phyloP scores from a whole-genome alignment of 371 early-diverging fungal genomes.

The Coemansia sp. region DNA sequence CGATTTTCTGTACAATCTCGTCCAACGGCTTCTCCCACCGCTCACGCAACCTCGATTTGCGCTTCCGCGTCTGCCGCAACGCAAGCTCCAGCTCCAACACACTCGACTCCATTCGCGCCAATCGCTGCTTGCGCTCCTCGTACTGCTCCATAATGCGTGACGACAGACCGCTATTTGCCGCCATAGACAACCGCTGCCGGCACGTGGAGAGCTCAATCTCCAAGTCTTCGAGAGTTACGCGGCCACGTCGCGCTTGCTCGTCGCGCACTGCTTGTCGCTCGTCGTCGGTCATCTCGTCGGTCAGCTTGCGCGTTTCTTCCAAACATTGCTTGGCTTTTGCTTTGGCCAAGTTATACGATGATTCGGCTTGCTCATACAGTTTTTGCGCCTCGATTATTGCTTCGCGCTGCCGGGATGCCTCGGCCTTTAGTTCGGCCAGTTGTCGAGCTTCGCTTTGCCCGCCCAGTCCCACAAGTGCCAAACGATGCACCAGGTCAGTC shows the following conservation, averaged over 20 bases:
- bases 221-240: slow-evolving; percentile 27
- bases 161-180: slow-evolving; percentile 39
- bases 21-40: slow-evolving; percentile 71
- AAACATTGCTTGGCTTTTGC: slow-evolving; percentile 19
- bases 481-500: slow-evolving; percentile 1
- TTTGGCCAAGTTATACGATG: slow-evolving; percentile 20
- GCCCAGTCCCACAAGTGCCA: slow-evolving; percentile 8
- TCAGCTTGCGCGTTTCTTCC: slow-evolving; percentile 37
- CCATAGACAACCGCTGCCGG: slow-evolving; percentile 45
- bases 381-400: slow-evolving; percentile 16
- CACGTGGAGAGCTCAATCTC: slow-evolving; percentile 55
- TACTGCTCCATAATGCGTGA: slow-evolving; percentile 60
- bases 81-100: slow-evolving; percentile 11
- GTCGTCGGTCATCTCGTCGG: slow-evolving; percentile 35
- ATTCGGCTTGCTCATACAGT: slow-evolving; percentile 9
- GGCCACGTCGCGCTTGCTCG: slow-evolving; percentile 31
- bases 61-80: slow-evolving; percentile 10
- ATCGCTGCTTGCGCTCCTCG: slow-evolving; percentile 58
- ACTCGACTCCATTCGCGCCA: slow-evolving; percentile 40
- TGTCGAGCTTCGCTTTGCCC: slow-evolving; percentile 8
- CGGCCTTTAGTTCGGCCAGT: slow-evolving; percentile 9
- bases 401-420: slow-evolving; percentile 26
- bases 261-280: slow-evolving; percentile 38
- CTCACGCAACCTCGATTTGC: slow-evolving; percentile 46
- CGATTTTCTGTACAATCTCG: slow-evolving; percentile 61